Conservation (phyloP, 805 yeast species). For the Starmerella stellata region DNA sequence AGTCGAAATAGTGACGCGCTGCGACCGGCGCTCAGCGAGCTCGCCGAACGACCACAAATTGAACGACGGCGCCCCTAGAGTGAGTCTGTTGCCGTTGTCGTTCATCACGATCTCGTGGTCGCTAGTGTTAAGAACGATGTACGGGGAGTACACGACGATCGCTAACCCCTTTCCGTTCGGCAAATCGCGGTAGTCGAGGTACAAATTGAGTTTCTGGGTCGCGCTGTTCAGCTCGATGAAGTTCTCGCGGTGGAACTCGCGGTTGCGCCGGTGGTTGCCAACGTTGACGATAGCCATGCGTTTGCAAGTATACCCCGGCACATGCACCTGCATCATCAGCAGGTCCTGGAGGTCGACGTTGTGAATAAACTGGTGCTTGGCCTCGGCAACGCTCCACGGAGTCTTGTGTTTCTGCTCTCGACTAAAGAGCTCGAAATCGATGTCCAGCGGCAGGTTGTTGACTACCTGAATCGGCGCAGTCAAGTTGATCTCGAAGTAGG, state of each 20-base stretch:
- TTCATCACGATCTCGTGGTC: slow-evolving; percentile 43
- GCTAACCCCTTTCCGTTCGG: slow-evolving; percentile 15
- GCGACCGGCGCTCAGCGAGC: slow-evolving; percentile 43
- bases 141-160: slow-evolving; percentile 56
- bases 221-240: slow-evolving; percentile 27
- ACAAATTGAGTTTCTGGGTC: slow-evolving; percentile 50
- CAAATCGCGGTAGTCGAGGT: slow-evolving; percentile 38
- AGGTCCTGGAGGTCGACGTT: slow-evolving; percentile 58
- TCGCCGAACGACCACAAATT: slow-evolving; percentile 70
- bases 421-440: slow-evolving; percentile 58
- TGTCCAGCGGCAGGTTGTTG: slow-evolving; percentile 67
- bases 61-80: slow-evolving; percentile 32
- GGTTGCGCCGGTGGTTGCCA: slow-evolving; percentile 22
- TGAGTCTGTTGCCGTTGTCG: slow-evolving; percentile 36
- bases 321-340: slow-evolving; percentile 45
- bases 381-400: slow-evolving; percentile 43
- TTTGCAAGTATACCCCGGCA: slow-evolving; percentile 42
- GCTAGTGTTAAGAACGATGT: slow-evolving; percentile 64
- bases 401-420: slow-evolving; percentile 51
- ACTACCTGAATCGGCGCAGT: slow-evolving; percentile 77
- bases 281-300: slow-evolving; percentile 49
- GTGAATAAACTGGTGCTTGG: slow-evolving; percentile 57
- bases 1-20: slow-evolving; percentile 27
- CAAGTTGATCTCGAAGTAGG: slow-evolving; percentile 59
- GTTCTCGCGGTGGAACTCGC: slow-evolving; percentile 40